These are phyloP conservation scores for Chlorella ohadii DNA, from an alignment of 139 green algal species.

Conservation along the genomic window DNA sequence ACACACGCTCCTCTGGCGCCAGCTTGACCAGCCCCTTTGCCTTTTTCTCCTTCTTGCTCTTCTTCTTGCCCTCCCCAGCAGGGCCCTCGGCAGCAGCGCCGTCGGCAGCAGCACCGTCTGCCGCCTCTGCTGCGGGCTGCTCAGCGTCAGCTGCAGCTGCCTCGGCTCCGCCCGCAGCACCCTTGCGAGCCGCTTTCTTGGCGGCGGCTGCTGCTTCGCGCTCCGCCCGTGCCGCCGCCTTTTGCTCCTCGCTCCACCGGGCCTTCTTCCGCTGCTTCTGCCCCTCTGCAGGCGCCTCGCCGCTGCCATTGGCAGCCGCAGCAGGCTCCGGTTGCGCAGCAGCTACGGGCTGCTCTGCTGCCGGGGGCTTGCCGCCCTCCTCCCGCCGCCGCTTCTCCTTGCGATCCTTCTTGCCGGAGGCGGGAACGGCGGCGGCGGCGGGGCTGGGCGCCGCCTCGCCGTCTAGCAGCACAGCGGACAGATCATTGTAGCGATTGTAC, in stretches of 20 bases:
- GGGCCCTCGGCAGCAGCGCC: not conserved
- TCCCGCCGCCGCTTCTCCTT: not conserved
- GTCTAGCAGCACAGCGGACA: conserved; percentile 30
- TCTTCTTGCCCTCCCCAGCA: not conserved
- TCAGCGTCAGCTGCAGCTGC: not conserved
- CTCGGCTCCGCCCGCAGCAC: no score
- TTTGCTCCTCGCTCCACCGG: conserved; percentile 49
- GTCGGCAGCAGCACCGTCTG: not conserved
- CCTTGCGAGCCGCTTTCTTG: not conserved
- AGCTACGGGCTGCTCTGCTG: not conserved
- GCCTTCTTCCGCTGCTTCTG: conserved; percentile 44
- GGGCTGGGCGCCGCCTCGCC: not conserved
- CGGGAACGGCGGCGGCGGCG: not conserved
- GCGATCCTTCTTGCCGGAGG: not conserved
- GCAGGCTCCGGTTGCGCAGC: not conserved
- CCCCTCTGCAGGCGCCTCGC: no score
- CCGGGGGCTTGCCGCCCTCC: not conserved
- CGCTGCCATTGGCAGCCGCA: not conserved
- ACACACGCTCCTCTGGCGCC: conserved; percentile 50
- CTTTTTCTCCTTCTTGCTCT: conserved; percentile 48
- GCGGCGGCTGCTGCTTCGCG: not conserved
- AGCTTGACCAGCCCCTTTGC: conserved; percentile 29
- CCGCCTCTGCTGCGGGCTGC: not conserved
- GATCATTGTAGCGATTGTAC: conserved; percentile 33
- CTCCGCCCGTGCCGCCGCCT: conserved; percentile 36